Percentiles rank a stretch among this genome's conserved stretches.
phyloP scores from a whole-genome alignment of 176 grass and related monocot species.

The Oryza glaberrima region DNA sequence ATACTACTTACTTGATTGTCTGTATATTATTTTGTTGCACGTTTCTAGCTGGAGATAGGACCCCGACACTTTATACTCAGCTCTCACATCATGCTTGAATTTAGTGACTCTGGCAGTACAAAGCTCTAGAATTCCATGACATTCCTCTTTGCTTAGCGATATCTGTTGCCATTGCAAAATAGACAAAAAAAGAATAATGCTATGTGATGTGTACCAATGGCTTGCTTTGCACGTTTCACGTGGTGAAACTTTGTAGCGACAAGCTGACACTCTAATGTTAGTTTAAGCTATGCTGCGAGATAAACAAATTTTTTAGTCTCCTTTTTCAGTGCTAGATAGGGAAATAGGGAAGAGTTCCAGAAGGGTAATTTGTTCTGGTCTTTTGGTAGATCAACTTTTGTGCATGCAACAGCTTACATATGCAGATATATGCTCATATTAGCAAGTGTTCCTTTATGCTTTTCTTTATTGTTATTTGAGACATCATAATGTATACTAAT shows the following conservation, averaged over 20 bases:
- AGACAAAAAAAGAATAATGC: neutral
- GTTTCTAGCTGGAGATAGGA: neutral
- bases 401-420: neutral
- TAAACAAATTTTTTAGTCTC: neutral
- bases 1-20: neutral
- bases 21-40: neutral
- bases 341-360: neutral
- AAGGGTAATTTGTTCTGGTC: neutral
- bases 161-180: neutral
- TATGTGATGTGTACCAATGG: neutral
- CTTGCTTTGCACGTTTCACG: neutral
- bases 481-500: neutral
- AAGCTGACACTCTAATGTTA: neutral
- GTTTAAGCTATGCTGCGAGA: neutral
- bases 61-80: neutral
- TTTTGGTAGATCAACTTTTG: neutral
- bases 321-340: neutral
- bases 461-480: neutral
- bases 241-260: neutral
- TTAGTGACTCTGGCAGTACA: neutral
- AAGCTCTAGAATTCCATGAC: neutral
- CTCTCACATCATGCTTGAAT: slow-evolving; percentile 1
- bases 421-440: neutral
- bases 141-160: neutral
- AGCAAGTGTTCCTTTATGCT: neutral